Percentiles rank a stretch among this genome's conserved stretches.
Conservation (phyloP, 108 stramenopile species). For the Nannochloropsis gaditana region DNA sequence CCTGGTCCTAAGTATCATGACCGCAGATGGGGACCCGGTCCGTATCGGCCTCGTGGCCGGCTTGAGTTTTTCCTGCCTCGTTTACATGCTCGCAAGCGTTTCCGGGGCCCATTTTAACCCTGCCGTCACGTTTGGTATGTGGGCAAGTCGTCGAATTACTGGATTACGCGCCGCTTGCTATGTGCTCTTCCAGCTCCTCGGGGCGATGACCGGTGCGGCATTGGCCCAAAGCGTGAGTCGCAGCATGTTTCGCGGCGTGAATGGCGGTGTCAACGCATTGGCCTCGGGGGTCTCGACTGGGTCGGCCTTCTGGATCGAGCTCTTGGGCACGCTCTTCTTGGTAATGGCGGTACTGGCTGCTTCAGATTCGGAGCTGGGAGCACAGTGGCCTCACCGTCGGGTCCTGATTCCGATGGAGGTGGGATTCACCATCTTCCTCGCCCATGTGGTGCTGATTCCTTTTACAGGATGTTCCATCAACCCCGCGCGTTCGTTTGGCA, state of each 20-base stretch:
- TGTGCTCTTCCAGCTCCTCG: not conserved
- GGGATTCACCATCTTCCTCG: not conserved
- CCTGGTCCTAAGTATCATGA: not conserved
- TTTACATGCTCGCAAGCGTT: conserved; percentile 7
- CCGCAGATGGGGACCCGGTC: not conserved
- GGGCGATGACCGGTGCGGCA: not conserved
- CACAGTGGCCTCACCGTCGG: not conserved
- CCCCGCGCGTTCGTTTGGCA: not conserved
- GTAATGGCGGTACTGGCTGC: not conserved
- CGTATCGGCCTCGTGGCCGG: not conserved
- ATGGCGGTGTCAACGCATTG: not conserved
- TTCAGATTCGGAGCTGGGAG: not conserved
- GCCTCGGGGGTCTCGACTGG: not conserved
- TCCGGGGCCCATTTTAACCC: not conserved
- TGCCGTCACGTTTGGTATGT: conserved; percentile 6
- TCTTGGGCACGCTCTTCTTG: not conserved
- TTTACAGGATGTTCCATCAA: not conserved
- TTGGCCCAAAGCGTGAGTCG: not conserved
- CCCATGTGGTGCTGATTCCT: not conserved
- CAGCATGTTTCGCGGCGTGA: not conserved
- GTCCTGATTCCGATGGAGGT: not conserved
- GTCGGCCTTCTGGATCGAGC: not conserved
- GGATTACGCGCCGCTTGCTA: not conserved
- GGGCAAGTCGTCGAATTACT: not conserved
- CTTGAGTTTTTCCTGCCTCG: not conserved